Evolutionary conservation across 2,329 filamentous ascomycete genomes (phyloP).

Genomic region (Nemania sp.): DNA sequence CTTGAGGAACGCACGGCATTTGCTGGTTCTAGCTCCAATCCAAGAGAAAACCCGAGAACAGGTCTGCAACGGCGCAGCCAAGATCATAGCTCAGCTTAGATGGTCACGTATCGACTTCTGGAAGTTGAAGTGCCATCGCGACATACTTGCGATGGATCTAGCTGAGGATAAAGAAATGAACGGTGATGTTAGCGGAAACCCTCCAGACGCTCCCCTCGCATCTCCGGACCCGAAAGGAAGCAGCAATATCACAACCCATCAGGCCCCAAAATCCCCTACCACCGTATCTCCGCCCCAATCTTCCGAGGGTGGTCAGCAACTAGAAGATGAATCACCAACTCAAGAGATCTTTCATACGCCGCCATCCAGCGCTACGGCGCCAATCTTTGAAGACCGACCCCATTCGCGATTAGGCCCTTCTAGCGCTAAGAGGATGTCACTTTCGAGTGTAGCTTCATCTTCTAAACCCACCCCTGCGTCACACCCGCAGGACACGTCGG

Average conservation of each 20-base stretch:
- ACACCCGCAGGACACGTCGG: conserved; percentile 50
- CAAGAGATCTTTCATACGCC: conserved; percentile 64
- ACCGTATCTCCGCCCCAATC: conserved; percentile 51
- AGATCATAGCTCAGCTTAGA: conserved; percentile 87
- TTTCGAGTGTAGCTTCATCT: conserved; percentile 59
- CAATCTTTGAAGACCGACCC: conserved; percentile 59
- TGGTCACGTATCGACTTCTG: conserved; percentile 96
- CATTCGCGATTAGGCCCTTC: conserved; percentile 52
- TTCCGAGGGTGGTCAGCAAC: conserved; percentile 48
- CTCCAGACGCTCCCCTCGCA: conserved; percentile 38
- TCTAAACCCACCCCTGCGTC: conserved; percentile 51
- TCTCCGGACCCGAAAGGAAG: conserved; percentile 54
- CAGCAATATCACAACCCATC: conserved; percentile 51
- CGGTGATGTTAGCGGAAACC: conserved; percentile 48
- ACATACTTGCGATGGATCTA: conserved; percentile 86
- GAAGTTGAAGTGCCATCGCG: conserved; percentile 89
- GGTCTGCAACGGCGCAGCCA: conserved; percentile 84
- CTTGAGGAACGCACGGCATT: conserved; percentile 88
- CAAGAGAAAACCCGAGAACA: conserved; percentile 90
- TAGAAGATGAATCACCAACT: conserved; percentile 54
- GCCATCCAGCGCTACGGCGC: conserved; percentile 55
- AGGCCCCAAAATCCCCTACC: conserved; percentile 54
- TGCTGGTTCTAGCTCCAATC: conserved; percentile 89
- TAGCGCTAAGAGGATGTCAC: conserved; percentile 56
- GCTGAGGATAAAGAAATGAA: conserved; percentile 75